Base-by-base conservation (phyloP, 108 stramenopile genomes). In the Nitzschia sp. region DNA sequence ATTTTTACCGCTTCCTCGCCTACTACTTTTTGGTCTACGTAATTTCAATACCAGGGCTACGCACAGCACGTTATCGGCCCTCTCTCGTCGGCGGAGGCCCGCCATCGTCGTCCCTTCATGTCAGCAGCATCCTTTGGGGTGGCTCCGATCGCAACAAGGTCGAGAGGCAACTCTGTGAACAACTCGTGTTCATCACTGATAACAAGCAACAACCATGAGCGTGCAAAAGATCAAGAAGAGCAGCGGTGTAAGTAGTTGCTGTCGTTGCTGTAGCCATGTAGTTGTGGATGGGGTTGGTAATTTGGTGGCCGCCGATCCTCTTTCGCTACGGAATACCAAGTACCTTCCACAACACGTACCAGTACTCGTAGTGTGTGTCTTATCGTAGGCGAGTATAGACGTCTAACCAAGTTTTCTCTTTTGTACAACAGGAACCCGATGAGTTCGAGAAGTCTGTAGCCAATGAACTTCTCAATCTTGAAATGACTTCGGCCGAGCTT, bases 381-480 rank as follows among this genome's bases (percentile, higher is more conserved):
- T 41, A 6, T 41, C n/a, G 17, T 26, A 5, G 11, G 29, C 26
- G 57, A 26, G 1, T 55, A 4, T 19, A 19, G 22, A 52, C 23
- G 13, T 61, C 60, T 44, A 0, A 71, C 57, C 1, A 16, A 17
- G 0, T 3, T 41, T 27, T 61, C 29, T 30, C 53, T 46, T 59
- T 60, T 1, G 0, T 21, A 36, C 63, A 31, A 65, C 59, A 90
- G 87, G 95, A 96, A 85, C 96, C 97, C 53, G 97, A 96, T 78
- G 97, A 96, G 76, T 97, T 98, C 77, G 99, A 98, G 85, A 72
- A 83, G 66, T 79, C 81, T 41, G 97, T 99, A 53, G 97, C 99
- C 50, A 91, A 96, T 74, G 97, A 98, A 87, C 89, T 99, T 63
- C 87, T 94, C 80, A 97, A 98, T 69, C 89, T 98, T 63, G 96